Evolutionary conservation across 1,139 yeast genomes (phyloP).

Genomic region (Protomyces inundatus): DNA sequence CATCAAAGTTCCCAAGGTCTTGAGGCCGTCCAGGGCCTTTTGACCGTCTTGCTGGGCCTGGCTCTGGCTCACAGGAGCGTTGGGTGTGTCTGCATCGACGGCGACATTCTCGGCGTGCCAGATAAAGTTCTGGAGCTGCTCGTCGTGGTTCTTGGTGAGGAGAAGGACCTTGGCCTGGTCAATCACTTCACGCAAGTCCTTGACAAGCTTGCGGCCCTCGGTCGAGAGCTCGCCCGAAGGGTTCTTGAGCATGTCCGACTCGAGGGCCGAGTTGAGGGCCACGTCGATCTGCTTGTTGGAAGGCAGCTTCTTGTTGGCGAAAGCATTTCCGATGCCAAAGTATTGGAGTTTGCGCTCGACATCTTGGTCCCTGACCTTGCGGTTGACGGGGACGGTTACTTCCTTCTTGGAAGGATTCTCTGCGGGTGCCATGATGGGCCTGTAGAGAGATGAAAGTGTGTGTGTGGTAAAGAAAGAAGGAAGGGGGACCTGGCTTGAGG

Average conservation of each 20-base stretch:
- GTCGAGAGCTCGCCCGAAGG: conserved; percentile 28
- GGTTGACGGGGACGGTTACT: conserved; percentile 29
- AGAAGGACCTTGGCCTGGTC: conserved; percentile 28
- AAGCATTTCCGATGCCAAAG: conserved; percentile 29
- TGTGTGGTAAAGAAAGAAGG: no score
- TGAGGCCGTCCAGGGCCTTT: conserved; percentile 26
- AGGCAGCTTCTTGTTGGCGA: conserved; percentile 32
- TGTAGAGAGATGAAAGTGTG: no score
- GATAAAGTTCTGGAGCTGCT: conserved; percentile 32
- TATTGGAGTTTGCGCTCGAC: conserved; percentile 31
- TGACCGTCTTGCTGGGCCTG: conserved; percentile 22
- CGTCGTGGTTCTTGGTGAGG: conserved; percentile 31
- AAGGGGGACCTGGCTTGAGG: no score
- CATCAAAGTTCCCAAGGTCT: conserved; percentile 31
- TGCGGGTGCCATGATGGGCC: neutral
- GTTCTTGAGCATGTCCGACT: conserved; percentile 25
- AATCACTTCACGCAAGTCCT: conserved; percentile 27
- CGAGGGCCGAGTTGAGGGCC: conserved; percentile 30
- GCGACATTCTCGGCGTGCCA: conserved; percentile 29
- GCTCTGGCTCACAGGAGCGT: conserved; percentile 15
- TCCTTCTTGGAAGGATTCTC: conserved; percentile 26
- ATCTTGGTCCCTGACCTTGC: conserved; percentile 28
- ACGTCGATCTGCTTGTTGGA: conserved; percentile 32
- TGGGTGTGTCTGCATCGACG: conserved; percentile 11
- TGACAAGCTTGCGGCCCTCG: conserved; percentile 29